Evolutionary conservation across 495 filamentous ascomycete species (phyloP), one percentile per base, ranked within the genome.

Genomic region (Daldinia loculata): DNA sequence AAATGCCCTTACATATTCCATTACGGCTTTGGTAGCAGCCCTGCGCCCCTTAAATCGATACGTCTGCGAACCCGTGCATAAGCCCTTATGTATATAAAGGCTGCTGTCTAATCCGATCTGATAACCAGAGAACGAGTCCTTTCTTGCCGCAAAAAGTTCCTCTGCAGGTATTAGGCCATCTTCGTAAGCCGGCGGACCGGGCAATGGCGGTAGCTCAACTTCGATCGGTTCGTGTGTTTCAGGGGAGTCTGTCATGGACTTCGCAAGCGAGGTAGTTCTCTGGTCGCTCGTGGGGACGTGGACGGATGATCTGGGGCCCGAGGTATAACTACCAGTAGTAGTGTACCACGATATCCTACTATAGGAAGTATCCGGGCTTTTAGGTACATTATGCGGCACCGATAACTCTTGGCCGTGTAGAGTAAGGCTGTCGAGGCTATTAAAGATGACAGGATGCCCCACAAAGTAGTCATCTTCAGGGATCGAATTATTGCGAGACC

Each of bases 251-350:
- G 34, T 12, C n/a, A 34, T 43, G 4, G 60, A 30, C 14, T 32
- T 67, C 6, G 62, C 58, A n/a, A 72, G 73, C 14, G 73, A 75
- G 0, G 69, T 72, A 19, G 69, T 70, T 26, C 73, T 66, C 52
- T 67, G 66, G 30, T 75, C 73, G 55, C 73, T 75, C n/a, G 69
- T 72, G 15, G 73, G 73, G 38, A 75, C 22, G 27, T 69, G 30
- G 2, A 65, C 45, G 4, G 66, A 61, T 17, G 74, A 67, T 39
- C 61, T 69, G 24, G 70, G 65, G 5, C 66, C 70, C 19, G 70
- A 73, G 7, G 34, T 39, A 56, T 62, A 69, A 34, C 70, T 73
- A 24, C 70, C 70, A 3, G 65, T 73, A 19, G 50, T 68, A 15
- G 70, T 73, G 45, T 73, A 73, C 70, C 70, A 73, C 27, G 70